Percentiles rank a stretch among this genome's conserved stretches.
Evolutionary conservation across 306 rosid species (phyloP).

Genomic region (Citrullus mucosospermus): DNA sequence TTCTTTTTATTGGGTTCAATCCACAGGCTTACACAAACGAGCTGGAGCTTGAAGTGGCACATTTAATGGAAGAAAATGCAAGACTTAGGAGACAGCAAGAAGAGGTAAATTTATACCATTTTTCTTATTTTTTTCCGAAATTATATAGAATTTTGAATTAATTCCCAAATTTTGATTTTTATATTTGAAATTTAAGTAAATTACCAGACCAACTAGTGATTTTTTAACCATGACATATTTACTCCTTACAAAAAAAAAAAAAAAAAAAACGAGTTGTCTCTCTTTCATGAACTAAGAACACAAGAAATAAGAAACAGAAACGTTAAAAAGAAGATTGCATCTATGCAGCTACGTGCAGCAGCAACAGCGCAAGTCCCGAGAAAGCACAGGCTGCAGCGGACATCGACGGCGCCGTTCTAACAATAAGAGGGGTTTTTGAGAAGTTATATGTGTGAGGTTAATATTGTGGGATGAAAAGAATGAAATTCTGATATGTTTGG

Average conservation of each 20-base stretch:
- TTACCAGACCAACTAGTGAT: too few species aligned
- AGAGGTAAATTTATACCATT: constrained; percentile 22
- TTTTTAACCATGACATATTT: too few species aligned
- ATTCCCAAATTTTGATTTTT: neutral
- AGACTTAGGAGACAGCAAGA: constrained; percentile 49
- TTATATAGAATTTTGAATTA: too few species aligned
- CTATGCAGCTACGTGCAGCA: constrained; percentile 20
- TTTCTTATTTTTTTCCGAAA: neutral
- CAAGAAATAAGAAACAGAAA: neutral
- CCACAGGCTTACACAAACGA: constrained; percentile 80
- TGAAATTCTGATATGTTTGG: neutral
- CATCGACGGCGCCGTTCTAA: constrained; percentile 85
- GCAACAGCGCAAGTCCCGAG: constrained; percentile 21
- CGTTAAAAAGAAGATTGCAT: neutral
- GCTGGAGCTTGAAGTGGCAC: constrained; percentile 44
- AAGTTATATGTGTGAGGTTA: neutral
- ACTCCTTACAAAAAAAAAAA: too few species aligned
- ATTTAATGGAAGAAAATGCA: constrained; percentile 51
- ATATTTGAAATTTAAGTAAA: neutral
- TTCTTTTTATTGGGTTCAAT: neutral
- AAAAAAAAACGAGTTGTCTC: too few species aligned
- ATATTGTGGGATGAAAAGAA: neutral
- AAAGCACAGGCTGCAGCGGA: constrained; percentile 35
- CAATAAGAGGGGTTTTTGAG: neutral
- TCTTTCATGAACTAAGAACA: too few species aligned